Percentiles rank a stretch among this genome's conserved stretches.
Evolutionary conservation across 2,329 filamentous ascomycete genomes (phyloP).

Genomic region (Cryphonectria naterciae): DNA sequence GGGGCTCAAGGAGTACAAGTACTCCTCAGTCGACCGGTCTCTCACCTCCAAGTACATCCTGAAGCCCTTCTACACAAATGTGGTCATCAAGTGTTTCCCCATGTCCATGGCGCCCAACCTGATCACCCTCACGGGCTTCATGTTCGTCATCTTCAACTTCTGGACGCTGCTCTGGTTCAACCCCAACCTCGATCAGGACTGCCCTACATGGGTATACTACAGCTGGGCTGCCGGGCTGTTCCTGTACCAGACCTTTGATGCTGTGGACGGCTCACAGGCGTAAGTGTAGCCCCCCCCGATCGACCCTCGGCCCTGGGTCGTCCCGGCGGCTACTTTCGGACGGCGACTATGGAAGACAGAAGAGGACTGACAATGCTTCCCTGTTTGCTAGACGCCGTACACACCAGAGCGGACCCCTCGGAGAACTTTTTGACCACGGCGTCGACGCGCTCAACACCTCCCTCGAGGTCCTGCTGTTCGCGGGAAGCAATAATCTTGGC

Average conservation of each 20-base stretch:
- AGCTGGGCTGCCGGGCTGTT: conserved; percentile 90
- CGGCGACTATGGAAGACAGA: neutral
- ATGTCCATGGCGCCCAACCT: conserved; percentile 89
- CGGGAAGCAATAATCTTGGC: conserved; percentile 88
- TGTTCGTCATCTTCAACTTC: conserved; percentile 87
- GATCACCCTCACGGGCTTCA: conserved; percentile 90
- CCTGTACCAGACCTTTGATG: conserved; percentile 97
- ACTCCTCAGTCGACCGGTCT: conserved; percentile 88
- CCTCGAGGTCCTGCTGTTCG: conserved; percentile 91
- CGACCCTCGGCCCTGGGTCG: neutral
- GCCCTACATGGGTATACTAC: conserved; percentile 92
- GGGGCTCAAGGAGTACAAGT: conserved; percentile 92
- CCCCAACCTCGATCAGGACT: conserved; percentile 90
- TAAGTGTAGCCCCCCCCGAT: conserved; percentile 52
- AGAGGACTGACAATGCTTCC: conserved; percentile 23
- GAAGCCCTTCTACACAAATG: conserved; percentile 96
- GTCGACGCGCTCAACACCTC: conserved; percentile 96
- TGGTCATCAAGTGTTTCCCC: conserved; percentile 93
- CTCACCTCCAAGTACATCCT: conserved; percentile 89
- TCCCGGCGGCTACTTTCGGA: too few species aligned
- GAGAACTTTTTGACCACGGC: conserved; percentile 96
- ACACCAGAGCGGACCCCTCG: conserved; percentile 87
- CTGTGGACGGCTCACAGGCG: conserved; percentile 93
- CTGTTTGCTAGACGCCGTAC: conserved; percentile 70
- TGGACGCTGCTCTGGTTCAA: conserved; percentile 94